Base-by-base conservation (phyloP, 768 basidiomycete species). In the Tulasnella sp. region DNA sequence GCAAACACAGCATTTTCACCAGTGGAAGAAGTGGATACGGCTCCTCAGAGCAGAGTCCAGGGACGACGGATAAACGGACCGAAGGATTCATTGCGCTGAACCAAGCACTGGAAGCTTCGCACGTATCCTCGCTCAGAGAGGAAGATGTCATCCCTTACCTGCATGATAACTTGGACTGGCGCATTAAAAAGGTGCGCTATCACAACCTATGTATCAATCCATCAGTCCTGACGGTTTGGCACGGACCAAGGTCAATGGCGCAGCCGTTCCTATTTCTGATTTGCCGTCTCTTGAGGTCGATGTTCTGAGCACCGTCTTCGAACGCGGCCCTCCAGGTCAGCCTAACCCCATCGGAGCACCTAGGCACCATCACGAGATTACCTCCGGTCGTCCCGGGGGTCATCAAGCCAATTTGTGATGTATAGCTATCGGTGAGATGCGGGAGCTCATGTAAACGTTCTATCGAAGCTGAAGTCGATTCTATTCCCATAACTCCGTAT, bases 131-230 rank as follows among this genome's bases (percentile, higher is more conserved):
- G 27, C 48, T 58, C 44, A 45, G 48, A 15, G 38, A 26, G 3
- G 2, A 24, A 15, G 56, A 29, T 23, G 56, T 58, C n/a, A 45
- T 45, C 43, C 56, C 56, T 4, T 58, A 49, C 27, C 56, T 58
- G 19, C 44, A 44, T 41, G 41, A 58, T n/a, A 45, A 58, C 19
- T 45, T 58, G 23, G 27, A 44, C 13, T 58, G 56, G 56, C 56
- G 56, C 19, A 19, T 58, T n/a, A 26, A 45, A n/a, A 58, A 38
- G 45, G 56, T 49, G 11, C 24, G 56, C 27, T 32, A 13, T 9
- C 15, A 11, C 11, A 19, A 5, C 32, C 19, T n/a, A n/a, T n/a
- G n/a, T n/a, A n/a, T n/a, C n/a, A n/a, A n/a, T 17, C 19, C 2
- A 51, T 10, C 21, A 17, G 9, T 10, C 9, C 3, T 29, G 15